A percentile compares a stretch with the other conserved stretches of the same genome.
Evolutionary conservation across 805 yeast genomes (phyloP).

Genomic region (Yamadazyma ubonensis): DNA sequence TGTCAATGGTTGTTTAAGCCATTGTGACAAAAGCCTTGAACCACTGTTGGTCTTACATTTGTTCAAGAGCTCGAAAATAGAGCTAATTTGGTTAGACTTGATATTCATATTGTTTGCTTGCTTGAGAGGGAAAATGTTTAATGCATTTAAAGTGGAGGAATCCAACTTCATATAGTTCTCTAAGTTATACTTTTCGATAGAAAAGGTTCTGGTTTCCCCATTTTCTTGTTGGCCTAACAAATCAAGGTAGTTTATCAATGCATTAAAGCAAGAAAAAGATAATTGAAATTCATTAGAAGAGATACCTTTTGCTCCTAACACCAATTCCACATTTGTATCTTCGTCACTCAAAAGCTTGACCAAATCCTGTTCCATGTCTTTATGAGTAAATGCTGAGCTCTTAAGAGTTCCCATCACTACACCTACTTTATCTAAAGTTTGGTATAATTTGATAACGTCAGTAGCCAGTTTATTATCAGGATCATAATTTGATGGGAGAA

Average conservation of each 20-base stretch:
- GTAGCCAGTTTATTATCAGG: conserved; percentile 40
- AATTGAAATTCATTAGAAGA: conserved; percentile 42
- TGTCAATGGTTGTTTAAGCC: conserved; percentile 95
- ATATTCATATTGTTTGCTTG: conserved; percentile 22
- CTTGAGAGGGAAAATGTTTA: conserved; percentile 71
- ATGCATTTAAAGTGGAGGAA: conserved; percentile 82
- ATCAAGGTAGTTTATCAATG: conserved; percentile 67
- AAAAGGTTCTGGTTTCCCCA: conserved; percentile 46
- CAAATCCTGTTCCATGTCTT: conserved; percentile 77
- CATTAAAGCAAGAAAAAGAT: conserved; percentile 64
- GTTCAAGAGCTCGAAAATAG: conserved; percentile 81
- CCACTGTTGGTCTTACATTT: conserved; percentile 92
- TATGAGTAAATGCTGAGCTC: conserved; percentile 55
- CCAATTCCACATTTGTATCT: conserved; percentile 36
- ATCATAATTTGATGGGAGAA: conserved; percentile 50
- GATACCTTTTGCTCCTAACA: conserved; percentile 56
- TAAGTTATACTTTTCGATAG: conserved; percentile 65
- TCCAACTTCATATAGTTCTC: conserved; percentile 87
- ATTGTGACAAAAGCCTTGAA: conserved; percentile 78
- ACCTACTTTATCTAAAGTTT: conserved; percentile 71
- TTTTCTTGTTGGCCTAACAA: conserved; percentile 49
- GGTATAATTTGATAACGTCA: conserved; percentile 63
- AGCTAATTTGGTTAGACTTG: conserved; percentile 31
- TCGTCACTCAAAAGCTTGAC: conserved; percentile 53
- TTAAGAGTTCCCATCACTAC: conserved; percentile 65